Evolutionary conservation across 2,329 filamentous ascomycete species (phyloP), one percentile per base, ranked within the genome.

Genomic region (Teratosphaeria destructans): DNA sequence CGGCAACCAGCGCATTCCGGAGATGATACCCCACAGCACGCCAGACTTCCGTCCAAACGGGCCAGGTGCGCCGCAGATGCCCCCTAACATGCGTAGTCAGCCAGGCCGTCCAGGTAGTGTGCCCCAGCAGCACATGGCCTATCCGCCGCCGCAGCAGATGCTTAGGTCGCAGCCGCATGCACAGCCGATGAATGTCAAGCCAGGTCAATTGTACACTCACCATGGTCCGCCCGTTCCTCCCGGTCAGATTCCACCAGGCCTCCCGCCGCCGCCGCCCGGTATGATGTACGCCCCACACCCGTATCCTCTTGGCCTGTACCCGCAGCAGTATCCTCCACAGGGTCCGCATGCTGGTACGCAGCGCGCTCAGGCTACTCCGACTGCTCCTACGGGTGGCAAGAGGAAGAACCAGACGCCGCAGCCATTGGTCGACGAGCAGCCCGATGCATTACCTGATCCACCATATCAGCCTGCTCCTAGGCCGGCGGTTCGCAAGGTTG

Each of bases 121-220:
- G 10, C 32, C 53, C 19, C 53, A 55, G 14, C 19, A 23, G 49
- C 54, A 54, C 12, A 43, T 52, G 54, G 35, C 53, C 16, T 43
- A 19, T 47, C 26, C 53, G 26, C 56, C 29, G 16, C 49, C 56
- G 34, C 47, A 55, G 49, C 59, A 60, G 52, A 58, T 57, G 54
- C 54, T 53, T 26, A 14, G 58, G 14, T 60, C 62, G 12, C 64
- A 66, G 32, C 63, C 61, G 47, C 62, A 64, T 57, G 62, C 61
- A n/a, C 54, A 52, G 16, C 29, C 39, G 34, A 43, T 52, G 37
- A 32, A 58, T 39, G 52, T 37, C 8, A 52, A 23, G 27, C 29
- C 52, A 34, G 54, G 54, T 34, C 29, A 37, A 16, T 34, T 37
- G 2, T 37, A 34, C 29, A 37, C 32, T 11, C 26, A 54, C 26